These are phyloP conservation scores for Malus asiatica DNA, from an alignment of 306 rosid genomes.

Conservation along the genomic window DNA sequence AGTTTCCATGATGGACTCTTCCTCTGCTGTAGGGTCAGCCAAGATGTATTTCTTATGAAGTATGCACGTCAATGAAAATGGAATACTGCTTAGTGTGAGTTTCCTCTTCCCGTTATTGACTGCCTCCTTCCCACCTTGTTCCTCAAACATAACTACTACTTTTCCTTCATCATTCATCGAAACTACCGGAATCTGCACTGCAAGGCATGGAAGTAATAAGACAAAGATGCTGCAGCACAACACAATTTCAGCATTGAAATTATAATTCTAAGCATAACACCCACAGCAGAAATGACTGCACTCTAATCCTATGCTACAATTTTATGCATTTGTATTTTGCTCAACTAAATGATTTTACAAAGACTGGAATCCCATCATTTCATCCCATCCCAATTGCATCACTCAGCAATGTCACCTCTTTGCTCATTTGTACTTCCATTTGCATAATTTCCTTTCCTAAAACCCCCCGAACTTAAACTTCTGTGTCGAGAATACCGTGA, in stretches of 20 bases:
- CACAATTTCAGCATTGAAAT: not conserved
- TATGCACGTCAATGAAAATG: slow-evolving; percentile 72
- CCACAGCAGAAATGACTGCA: not conserved
- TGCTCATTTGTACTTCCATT: not conserved
- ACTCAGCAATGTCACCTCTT: not conserved
- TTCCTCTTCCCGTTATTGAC: slow-evolving; percentile 74
- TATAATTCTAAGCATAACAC: not conserved
- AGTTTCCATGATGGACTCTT: slow-evolving; percentile 84
- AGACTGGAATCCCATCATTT: not conserved
- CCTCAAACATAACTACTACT: slow-evolving; percentile 53
- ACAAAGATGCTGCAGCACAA: not conserved
- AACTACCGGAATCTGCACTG: slow-evolving; percentile 79
- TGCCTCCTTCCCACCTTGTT: slow-evolving; percentile 48
- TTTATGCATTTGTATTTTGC: not conserved
- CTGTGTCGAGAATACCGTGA: not conserved
- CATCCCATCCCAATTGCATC: not conserved
- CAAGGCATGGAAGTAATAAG: slow-evolving; percentile 14
- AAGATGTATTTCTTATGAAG: slow-evolving; percentile 75
- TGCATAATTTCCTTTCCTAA: not conserved
- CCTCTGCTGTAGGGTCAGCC: slow-evolving; percentile 88
- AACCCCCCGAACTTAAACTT: not conserved
- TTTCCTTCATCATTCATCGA: slow-evolving; percentile 72
- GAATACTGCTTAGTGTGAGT: slow-evolving; percentile 53
- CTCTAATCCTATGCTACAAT: not conserved
- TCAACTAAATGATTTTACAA: not conserved